Evolutionary conservation across 306 rosid species (phyloP).

Genomic region (Luffa acutangula): DNA sequence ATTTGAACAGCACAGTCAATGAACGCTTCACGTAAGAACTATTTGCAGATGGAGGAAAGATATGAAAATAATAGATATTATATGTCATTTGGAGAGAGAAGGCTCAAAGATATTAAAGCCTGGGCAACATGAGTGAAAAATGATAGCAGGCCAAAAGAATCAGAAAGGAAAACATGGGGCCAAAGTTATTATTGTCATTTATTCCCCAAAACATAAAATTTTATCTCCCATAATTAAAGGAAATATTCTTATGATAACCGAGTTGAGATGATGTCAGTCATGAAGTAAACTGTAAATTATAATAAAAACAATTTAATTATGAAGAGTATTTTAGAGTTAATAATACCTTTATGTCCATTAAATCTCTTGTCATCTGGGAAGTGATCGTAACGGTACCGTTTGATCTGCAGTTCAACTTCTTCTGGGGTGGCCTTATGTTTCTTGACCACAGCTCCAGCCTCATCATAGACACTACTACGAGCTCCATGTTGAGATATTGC

Average conservation of each 20-base stretch:
- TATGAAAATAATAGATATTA: background rate
- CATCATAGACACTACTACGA: slow-evolving; percentile 88
- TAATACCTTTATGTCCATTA: slow-evolving; percentile 78
- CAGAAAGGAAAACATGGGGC: background rate
- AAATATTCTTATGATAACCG: background rate
- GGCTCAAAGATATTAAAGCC: background rate
- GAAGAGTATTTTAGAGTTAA: background rate
- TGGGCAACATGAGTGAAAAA: background rate
- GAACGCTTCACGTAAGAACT: background rate
- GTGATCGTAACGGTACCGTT: slow-evolving; percentile 66
- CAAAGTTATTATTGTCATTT: background rate
- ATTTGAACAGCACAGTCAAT: background rate
- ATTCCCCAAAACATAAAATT: background rate
- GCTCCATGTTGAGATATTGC: slow-evolving; percentile 99
- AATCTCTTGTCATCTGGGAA: slow-evolving; percentile 78
- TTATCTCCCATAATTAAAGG: background rate
- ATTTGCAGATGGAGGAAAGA: background rate
- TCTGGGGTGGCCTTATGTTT: slow-evolving; percentile 95
- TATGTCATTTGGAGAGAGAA: background rate
- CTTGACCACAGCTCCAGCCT: slow-evolving; percentile 88
- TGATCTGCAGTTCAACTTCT: slow-evolving; percentile 82
- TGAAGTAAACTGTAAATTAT: background rate
- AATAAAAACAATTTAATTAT: background rate
- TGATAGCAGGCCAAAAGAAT: background rate
- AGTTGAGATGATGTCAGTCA: background rate